Percentiles rank a stretch among this genome's conserved stretches.
Conservation (phyloP, 306 rosid species). For the Corylus avellana region DNA sequence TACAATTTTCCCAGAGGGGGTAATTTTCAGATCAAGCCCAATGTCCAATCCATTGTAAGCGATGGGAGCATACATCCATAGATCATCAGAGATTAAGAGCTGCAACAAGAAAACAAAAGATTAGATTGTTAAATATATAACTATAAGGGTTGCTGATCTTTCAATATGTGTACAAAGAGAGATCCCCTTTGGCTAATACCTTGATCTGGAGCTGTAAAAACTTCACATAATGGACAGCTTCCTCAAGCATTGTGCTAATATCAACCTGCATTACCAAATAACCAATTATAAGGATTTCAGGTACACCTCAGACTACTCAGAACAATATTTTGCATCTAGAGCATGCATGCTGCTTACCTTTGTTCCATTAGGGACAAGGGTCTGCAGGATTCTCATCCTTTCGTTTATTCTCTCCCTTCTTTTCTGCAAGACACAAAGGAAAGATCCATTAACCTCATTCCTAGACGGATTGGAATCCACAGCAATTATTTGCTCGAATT, state of each 20-base stretch:
- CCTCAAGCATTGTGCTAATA: slow-evolving; percentile 99
- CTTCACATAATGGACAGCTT: slow-evolving; percentile 90
- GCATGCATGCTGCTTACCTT: slow-evolving; percentile 48
- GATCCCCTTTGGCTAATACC: slow-evolving; percentile 45
- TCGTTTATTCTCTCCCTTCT: slow-evolving; percentile 97
- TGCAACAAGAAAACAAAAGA: slow-evolving; percentile 34
- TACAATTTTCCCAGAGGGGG: not conserved
- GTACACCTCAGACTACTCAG: slow-evolving; percentile 1
- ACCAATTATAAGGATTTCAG: slow-evolving; percentile 16
- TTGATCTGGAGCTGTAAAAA: slow-evolving; percentile 88
- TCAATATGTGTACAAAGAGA: not conserved
- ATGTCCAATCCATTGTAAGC: slow-evolving; percentile 89
- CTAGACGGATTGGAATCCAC: too few species aligned
- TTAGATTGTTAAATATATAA: not conserved
- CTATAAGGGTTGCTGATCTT: not conserved
- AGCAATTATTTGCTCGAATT: too few species aligned
- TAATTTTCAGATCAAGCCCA: slow-evolving; percentile 48
- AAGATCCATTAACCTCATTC: slow-evolving; percentile 14
- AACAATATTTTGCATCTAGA: not conserved
- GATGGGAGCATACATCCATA: slow-evolving; percentile 96
- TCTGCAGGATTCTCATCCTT: slow-evolving; percentile 75
- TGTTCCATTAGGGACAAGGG: slow-evolving; percentile 89
- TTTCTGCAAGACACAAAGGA: slow-evolving; percentile 52
- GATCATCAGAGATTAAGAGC: slow-evolving; percentile 85
- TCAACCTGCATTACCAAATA: slow-evolving; percentile 65